A percentile compares a stretch with the other conserved stretches of the same genome.
Conservation (phyloP, 192 early-diverging fungal species). For the Phycomyces blakesleeanus region DNA sequence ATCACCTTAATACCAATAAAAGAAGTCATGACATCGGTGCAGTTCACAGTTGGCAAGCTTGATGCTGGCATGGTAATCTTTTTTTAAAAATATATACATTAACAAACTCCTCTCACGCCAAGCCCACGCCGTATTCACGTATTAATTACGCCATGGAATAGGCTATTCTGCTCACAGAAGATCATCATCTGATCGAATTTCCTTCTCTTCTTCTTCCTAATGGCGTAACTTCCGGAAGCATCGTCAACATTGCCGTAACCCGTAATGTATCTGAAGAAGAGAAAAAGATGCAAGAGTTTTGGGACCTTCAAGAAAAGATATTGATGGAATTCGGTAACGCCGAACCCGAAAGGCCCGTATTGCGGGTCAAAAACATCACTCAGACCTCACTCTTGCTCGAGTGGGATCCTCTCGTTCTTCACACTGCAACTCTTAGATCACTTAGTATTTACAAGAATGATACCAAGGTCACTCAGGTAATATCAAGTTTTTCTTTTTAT, state of each 20-base stretch:
- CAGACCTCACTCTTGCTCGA: slow-evolving; percentile 86
- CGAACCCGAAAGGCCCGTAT: slow-evolving; percentile 72
- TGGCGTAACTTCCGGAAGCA: slow-evolving; percentile 88
- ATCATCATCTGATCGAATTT: slow-evolving; percentile 98
- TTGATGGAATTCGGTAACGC: slow-evolving; percentile 72
- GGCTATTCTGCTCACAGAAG: slow-evolving; percentile 91
- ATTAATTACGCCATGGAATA: slow-evolving; percentile 5
- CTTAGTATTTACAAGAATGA: slow-evolving; percentile 92
- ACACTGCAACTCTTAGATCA: slow-evolving; percentile 75
- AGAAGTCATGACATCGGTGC: slow-evolving; percentile 44
- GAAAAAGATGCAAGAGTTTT: slow-evolving; percentile 76
- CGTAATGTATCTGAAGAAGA: slow-evolving; percentile 86
- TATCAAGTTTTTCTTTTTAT: too few relatives aligned
- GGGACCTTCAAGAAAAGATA: slow-evolving; percentile 84
- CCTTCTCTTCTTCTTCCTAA: slow-evolving; percentile 93
- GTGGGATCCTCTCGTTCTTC: slow-evolving; percentile 88
- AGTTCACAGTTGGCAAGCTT: slow-evolving; percentile 90
- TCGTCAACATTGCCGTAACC: slow-evolving; percentile 94
- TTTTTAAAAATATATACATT: slow-evolving; percentile 14
- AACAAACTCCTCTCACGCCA: not conserved
- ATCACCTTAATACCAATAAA: slow-evolving; percentile 9
- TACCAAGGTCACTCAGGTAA: slow-evolving; percentile 66
- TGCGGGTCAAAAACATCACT: slow-evolving; percentile 73
- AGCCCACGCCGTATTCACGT: not conserved
- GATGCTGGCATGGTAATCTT: slow-evolving; percentile 93